Evolutionary conservation across 192 early-diverging fungal species (phyloP).

Genomic region (Cladochytrium replicatum): DNA sequence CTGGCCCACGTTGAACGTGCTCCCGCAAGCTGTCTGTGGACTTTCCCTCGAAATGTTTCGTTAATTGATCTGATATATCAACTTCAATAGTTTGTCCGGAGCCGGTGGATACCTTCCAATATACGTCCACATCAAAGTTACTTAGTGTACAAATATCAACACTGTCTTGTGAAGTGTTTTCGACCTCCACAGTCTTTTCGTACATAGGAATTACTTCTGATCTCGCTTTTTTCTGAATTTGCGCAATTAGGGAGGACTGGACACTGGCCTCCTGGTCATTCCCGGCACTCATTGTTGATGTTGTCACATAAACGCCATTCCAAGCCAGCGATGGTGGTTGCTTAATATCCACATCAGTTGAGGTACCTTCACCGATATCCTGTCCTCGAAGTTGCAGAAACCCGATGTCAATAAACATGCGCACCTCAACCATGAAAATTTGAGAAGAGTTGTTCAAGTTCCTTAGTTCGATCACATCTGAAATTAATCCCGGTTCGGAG

Average conservation of each 20-base stretch:
- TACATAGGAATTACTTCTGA: slow-evolving; percentile 21
- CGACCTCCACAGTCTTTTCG: slow-evolving; percentile 20
- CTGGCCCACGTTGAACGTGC: slow-evolving; percentile 36
- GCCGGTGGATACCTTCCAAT: slow-evolving; percentile 28
- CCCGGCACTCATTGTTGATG: too few species aligned
- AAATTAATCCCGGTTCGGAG: slow-evolving; percentile 46
- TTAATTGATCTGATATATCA: too few species aligned
- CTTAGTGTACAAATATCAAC: slow-evolving; percentile 42
- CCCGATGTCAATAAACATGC: slow-evolving; percentile 57
- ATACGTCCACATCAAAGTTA: slow-evolving; percentile 27
- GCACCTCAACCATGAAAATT: slow-evolving; percentile 49
- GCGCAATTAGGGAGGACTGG: too few species aligned
- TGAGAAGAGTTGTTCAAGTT: slow-evolving; percentile 65
- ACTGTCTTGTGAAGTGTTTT: slow-evolving; percentile 40
- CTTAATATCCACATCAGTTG: too few species aligned
- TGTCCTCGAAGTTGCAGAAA: slow-evolving; percentile 22
- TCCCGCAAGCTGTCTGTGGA: too few species aligned
- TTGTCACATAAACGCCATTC: too few species aligned
- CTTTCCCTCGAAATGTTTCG: too few species aligned
- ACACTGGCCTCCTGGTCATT: too few species aligned
- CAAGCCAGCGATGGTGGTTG: too few species aligned
- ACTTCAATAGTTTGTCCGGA: background rate
- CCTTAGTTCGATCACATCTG: slow-evolving; percentile 49
- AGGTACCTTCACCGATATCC: too few species aligned
- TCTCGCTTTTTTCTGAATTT: slow-evolving; percentile 20